These are phyloP conservation scores for Acanthamoeba rhysodes DNA, from an alignment of 208 protist genomes.

Conservation along the genomic window DNA sequence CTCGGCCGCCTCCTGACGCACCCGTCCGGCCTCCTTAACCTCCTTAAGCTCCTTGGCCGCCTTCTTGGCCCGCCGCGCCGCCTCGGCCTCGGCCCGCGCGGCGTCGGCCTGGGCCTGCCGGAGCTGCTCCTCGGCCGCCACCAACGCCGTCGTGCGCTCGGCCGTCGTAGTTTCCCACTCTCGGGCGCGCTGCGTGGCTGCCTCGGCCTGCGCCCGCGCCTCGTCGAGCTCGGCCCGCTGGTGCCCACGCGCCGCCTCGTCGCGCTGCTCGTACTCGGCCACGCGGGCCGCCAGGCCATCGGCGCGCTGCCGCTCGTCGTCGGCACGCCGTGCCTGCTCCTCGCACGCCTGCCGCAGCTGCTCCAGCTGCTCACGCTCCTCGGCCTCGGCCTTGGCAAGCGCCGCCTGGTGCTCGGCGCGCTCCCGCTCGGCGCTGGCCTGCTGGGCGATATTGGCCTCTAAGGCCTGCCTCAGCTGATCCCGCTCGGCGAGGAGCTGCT, in stretches of 20 bases:
- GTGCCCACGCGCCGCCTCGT: too few relatives aligned
- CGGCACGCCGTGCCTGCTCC: not conserved
- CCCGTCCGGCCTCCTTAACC: not conserved
- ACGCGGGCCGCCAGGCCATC: not conserved
- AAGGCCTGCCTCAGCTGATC: too few relatives aligned
- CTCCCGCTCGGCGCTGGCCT: too few relatives aligned
- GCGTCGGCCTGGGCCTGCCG: not conserved
- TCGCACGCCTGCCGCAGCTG: too few relatives aligned
- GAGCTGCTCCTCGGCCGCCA: slow-evolving; percentile 1
- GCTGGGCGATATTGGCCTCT: too few relatives aligned
- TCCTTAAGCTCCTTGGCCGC: not conserved
- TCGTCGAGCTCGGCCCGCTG: not conserved
- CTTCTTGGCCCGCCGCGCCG: not conserved
- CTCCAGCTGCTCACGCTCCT: too few relatives aligned
- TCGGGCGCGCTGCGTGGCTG: too few relatives aligned
- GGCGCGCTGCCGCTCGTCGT: not conserved
- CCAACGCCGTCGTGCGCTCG: not conserved
- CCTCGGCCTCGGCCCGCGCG: not conserved
- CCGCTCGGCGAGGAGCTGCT: too few relatives aligned
- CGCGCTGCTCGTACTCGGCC: not conserved
- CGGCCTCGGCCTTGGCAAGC: too few relatives aligned
- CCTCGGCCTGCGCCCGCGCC: not conserved
- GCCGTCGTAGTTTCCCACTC: not conserved
- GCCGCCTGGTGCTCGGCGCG: too few relatives aligned
- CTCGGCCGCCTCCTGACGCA: not conserved